phyloP scores from a whole-genome alignment of 2,329 filamentous ascomycete species.

The Elsinoe australis region DNA sequence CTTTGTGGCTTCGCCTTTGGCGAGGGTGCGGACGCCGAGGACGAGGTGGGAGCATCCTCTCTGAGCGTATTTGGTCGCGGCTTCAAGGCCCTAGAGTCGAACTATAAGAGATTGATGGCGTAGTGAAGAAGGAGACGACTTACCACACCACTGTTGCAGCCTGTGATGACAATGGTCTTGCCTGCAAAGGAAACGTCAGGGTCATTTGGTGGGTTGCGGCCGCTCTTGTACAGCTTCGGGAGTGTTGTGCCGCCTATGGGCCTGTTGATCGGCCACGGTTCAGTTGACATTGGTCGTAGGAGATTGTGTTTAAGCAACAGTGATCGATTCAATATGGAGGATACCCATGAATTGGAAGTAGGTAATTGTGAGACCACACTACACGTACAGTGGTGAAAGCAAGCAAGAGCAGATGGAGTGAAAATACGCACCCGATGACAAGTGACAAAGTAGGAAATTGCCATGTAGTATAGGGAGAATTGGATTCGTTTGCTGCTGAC shows the following conservation, averaged over 20 bases:
- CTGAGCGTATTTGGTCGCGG: conserved; percentile 31
- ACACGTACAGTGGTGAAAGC: too few relatives aligned
- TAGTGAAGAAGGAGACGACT: neutral
- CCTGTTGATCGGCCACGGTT: neutral
- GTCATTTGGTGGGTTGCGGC: neutral
- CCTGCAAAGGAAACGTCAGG: conserved; percentile 20
- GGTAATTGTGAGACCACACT: too few relatives aligned
- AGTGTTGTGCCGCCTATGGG: neutral
- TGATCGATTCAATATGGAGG: too few relatives aligned
- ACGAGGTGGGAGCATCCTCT: conserved; percentile 34
- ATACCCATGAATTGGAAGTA: too few relatives aligned
- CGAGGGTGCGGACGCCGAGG: conserved; percentile 31
- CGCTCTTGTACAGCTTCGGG: neutral
- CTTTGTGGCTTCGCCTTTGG: conserved; percentile 33
- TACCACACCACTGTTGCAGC: conserved; percentile 33
- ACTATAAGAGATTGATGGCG: neutral
- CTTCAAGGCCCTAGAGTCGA: conserved; percentile 28
- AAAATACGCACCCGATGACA: too few relatives aligned
- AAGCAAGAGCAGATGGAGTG: too few relatives aligned
- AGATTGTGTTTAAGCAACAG: too few relatives aligned
- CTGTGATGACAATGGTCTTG: conserved; percentile 27
- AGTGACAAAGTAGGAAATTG: too few relatives aligned
- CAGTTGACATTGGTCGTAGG: neutral
- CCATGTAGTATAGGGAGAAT: too few relatives aligned
- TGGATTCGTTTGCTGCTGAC: too few relatives aligned